A percentile compares a stretch with the other conserved stretches of the same genome.
phyloP scores from a whole-genome alignment of 805 yeast species.

The Candida boleticola region DNA sequence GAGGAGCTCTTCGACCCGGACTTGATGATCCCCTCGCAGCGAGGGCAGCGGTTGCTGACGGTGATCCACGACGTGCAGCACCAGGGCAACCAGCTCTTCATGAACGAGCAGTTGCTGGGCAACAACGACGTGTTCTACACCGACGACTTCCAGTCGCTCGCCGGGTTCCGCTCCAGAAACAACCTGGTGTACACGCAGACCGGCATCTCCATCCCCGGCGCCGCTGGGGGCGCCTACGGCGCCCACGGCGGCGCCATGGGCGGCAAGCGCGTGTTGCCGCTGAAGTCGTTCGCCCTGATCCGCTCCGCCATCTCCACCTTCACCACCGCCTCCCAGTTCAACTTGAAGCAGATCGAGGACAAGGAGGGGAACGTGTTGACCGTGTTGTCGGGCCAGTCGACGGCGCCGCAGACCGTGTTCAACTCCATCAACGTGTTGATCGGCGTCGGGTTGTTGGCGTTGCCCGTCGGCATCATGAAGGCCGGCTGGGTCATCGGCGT shows the following conservation, averaged over 20 bases:
- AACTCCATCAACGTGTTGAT: constrained; percentile 69
- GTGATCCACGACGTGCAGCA: constrained; percentile 43
- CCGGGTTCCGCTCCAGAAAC: constrained; percentile 30
- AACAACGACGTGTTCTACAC: constrained; percentile 38
- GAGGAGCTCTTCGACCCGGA: constrained; percentile 71
- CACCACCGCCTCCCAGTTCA: constrained; percentile 49
- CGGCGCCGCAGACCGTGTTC: constrained; percentile 74
- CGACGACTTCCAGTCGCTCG: constrained; percentile 31
- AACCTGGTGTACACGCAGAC: constrained; percentile 17
- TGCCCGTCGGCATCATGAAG: constrained; percentile 62
- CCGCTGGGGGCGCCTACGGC: constrained; percentile 6
- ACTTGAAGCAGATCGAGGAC: constrained; percentile 64
- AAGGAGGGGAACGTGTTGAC: constrained; percentile 68
- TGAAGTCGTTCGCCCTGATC: constrained; percentile 45
- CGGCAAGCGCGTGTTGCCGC: constrained; percentile 28
- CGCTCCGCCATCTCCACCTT: constrained; percentile 32
- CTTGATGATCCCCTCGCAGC: constrained; percentile 60
- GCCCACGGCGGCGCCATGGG: constrained; percentile 18
- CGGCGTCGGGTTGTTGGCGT: constrained; percentile 66
- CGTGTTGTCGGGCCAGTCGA: constrained; percentile 76
- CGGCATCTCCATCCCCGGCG: constrained; percentile 9
- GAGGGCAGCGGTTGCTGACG: constrained; percentile 64
- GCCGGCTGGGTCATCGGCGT: constrained; percentile 70
- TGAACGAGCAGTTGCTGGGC: constrained; percentile 11
- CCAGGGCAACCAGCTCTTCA: constrained; percentile 20